Evolutionary conservation across 2,329 filamentous ascomycete species (phyloP).

Genomic region (Penicillium rolfsii): DNA sequence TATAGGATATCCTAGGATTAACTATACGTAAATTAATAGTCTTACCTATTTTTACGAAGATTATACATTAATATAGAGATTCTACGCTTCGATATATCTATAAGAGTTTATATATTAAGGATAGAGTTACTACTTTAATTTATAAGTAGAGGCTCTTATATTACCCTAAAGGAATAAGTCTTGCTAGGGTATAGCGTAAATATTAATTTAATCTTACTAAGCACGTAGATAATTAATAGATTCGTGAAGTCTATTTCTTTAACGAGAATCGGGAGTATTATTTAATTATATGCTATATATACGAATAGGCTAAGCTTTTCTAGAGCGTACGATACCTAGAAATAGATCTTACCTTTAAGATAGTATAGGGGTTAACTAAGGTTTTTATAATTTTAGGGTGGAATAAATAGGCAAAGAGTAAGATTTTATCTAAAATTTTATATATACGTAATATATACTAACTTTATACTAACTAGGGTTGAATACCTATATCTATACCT

Average conservation of each 20-base stretch:
- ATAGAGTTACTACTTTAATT: too few relatives aligned
- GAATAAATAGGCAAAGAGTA: neutral
- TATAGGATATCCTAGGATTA: neutral
- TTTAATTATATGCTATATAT: neutral
- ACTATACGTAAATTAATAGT: neutral
- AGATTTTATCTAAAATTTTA: neutral
- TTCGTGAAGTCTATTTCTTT: conserved; percentile 1
- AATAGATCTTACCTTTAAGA: too few relatives aligned
- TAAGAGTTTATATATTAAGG: neutral
- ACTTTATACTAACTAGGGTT: neutral
- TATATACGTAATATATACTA: neutral
- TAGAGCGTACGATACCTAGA: too few relatives aligned
- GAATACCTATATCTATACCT: neutral
- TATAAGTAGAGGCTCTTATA: too few relatives aligned
- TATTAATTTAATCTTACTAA: neutral
- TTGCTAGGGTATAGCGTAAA: too few relatives aligned
- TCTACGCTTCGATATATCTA: neutral
- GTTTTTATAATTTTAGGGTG: neutral
- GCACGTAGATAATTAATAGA: neutral
- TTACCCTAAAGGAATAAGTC: too few relatives aligned
- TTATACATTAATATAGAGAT: too few relatives aligned
- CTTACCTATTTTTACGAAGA: neutral
- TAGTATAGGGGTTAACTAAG: neutral
- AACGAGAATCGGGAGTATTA: neutral
- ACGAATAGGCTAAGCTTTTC: too few relatives aligned